Conservation (phyloP, 2,329 filamentous ascomycete species). For the Emmonsia crescens region DNA sequence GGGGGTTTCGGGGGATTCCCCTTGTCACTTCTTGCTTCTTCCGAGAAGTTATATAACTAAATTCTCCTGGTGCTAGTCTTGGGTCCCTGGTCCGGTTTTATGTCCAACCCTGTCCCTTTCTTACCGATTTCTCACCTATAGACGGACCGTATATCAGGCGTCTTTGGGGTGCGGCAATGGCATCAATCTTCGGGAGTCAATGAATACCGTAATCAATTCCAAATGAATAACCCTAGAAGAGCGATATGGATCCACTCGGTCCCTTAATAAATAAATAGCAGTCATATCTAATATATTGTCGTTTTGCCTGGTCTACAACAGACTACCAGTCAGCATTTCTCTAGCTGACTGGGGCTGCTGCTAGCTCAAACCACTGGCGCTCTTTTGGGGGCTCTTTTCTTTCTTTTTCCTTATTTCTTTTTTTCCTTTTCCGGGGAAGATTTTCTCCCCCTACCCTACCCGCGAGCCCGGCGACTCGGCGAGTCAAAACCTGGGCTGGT, state of each 20-base stretch:
- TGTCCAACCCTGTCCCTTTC: not conserved
- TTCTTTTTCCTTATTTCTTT: not conserved
- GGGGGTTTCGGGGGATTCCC: not conserved
- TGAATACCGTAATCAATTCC: too few species aligned
- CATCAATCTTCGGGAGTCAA: not conserved
- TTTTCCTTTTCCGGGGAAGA: not conserved
- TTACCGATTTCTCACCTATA: not conserved
- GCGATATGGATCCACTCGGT: not conserved
- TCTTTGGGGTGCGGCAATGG: not conserved
- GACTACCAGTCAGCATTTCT: not conserved
- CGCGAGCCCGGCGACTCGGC: not conserved
- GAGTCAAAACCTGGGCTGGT: not conserved
- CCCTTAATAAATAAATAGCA: not conserved
- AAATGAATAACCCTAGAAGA: too few species aligned
- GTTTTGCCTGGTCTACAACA: not conserved
- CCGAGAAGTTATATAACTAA: not conserved
- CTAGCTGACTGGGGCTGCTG: not conserved
- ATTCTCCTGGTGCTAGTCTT: not conserved
- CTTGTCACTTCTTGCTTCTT: not conserved
- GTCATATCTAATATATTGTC: not conserved
- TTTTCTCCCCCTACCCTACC: not conserved
- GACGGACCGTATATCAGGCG: too few species aligned
- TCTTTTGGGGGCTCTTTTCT: not conserved
- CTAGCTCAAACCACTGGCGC: not conserved
- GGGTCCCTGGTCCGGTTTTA: not conserved